phyloP scores from a whole-genome alignment of 2,329 filamentous ascomycete genomes.

The Zalaria obscura region DNA sequence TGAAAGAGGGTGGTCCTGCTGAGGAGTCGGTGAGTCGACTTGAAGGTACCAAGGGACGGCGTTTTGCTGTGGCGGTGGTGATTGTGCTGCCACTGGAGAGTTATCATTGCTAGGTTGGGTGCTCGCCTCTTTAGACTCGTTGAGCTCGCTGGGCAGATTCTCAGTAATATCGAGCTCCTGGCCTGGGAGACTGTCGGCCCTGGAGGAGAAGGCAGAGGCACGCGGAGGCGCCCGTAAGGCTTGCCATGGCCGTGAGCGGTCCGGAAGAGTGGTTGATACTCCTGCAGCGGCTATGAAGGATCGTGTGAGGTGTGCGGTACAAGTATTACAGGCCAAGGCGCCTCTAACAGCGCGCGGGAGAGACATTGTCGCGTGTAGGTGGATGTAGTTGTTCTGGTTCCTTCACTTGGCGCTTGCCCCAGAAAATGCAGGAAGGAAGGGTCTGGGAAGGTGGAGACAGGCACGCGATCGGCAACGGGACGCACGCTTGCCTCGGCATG shows the following conservation, averaged over 20 bases:
- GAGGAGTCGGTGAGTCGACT: conserved; percentile 36
- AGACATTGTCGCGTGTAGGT: too few species aligned
- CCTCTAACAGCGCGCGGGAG: too few species aligned
- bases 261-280: not conserved
- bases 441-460: too few species aligned
- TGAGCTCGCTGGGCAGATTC: not conserved
- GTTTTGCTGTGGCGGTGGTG: conserved; percentile 1
- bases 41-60: conserved; percentile 73
- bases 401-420: too few species aligned
- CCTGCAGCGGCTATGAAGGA: not conserved
- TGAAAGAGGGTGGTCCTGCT: conserved; percentile 28
- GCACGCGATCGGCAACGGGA: too few species aligned
- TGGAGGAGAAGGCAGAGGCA: not conserved
- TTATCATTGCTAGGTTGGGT: not conserved
- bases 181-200: not conserved
- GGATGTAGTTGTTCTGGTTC: too few species aligned
- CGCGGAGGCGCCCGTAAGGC: not conserved
- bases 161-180: not conserved
- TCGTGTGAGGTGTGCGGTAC: not conserved
- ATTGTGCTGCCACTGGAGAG: not conserved
- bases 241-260: not conserved
- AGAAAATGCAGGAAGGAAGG: too few species aligned
- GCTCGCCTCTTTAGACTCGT: not conserved
- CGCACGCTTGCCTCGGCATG: not conserved
- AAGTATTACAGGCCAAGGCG: not conserved